Percentiles rank a stretch among this genome's conserved stretches.
Conservation (phyloP, 306 rosid species). For the Quercus gilva region DNA sequence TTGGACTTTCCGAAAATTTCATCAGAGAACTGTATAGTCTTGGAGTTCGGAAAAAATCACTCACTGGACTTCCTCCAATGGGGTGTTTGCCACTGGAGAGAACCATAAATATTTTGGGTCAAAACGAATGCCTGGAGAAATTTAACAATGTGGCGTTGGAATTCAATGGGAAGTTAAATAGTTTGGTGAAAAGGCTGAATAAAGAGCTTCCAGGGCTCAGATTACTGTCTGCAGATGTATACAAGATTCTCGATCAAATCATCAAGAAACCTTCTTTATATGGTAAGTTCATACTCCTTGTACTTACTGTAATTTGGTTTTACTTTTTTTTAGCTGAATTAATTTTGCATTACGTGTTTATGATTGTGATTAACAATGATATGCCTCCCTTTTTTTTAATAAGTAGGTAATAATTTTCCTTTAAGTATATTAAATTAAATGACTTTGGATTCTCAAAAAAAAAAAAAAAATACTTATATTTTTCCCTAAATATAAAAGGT, state of each 20-base stretch:
- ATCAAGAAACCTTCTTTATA: conserved; percentile 32
- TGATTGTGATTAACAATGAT: no score
- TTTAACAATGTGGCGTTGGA: conserved; percentile 40
- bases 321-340: not conserved
- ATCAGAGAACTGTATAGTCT: conserved; percentile 41
- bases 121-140: conserved; percentile 29
- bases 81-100: conserved; percentile 87
- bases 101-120: conserved; percentile 33
- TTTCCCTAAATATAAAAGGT: no score
- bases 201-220: conserved; percentile 31
- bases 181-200: conserved; percentile 27
- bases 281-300: conserved; percentile 22
- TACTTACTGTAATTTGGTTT: not conserved
- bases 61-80: conserved; percentile 75
- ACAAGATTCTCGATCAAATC: conserved; percentile 16
- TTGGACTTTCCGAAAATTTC: conserved; percentile 41
- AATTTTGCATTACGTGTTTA: no score
- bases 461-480: no score
- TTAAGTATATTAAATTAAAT: no score
- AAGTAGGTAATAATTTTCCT: no score
- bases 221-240: conserved; percentile 20
- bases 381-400: no score
- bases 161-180: conserved; percentile 39
- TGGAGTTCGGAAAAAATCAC: conserved; percentile 58
- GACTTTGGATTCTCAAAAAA: no score